These are phyloP conservation scores for Pseudogymnoascus sp. DNA, from an alignment of 2,329 filamentous ascomycete species.

Conservation along the genomic window DNA sequence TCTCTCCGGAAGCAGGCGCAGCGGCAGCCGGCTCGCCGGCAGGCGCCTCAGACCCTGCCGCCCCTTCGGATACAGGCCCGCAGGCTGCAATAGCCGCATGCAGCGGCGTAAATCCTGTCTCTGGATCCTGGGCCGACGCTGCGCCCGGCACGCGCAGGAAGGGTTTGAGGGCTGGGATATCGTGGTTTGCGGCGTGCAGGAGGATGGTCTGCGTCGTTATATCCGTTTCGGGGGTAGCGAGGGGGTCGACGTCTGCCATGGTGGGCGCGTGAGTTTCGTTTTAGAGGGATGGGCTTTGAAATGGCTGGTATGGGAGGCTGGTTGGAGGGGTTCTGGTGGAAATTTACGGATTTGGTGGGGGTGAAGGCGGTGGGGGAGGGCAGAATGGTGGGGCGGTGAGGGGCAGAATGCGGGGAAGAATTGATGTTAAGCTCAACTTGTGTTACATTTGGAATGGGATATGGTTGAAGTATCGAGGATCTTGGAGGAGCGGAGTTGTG, in stretches of 20 bases:
- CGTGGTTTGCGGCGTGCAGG: slow-evolving; percentile 59
- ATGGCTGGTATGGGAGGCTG: slow-evolving; percentile 1
- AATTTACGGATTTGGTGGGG: slow-evolving; percentile 9
- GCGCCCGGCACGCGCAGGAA: slow-evolving; percentile 36
- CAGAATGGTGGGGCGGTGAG: slow-evolving; percentile 6
- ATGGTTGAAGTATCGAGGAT: not conserved
- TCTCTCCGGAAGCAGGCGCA: slow-evolving; percentile 13
- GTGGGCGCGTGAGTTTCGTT: not conserved
- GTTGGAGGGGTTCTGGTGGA: slow-evolving; percentile 8
- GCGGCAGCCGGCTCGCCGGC: slow-evolving; percentile 24
- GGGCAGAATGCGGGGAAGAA: slow-evolving; percentile 3
- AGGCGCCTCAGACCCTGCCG: slow-evolving; percentile 24
- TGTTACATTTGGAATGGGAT: not conserved
- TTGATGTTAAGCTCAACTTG: not conserved
- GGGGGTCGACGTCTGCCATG: slow-evolving; percentile 21
- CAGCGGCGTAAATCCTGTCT: slow-evolving; percentile 79
- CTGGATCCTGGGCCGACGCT: slow-evolving; percentile 74
- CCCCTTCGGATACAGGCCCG: slow-evolving; percentile 30
- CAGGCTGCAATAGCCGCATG: slow-evolving; percentile 85
- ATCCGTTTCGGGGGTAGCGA: slow-evolving; percentile 21
- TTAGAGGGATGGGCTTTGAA: not conserved
- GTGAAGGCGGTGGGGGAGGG: not conserved
- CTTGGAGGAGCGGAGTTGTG: not conserved
- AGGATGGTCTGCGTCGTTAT: slow-evolving; percentile 51
- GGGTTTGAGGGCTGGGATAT: slow-evolving; percentile 28